A percentile compares a stretch with the other conserved stretches of the same genome.
These are phyloP conservation scores for Carex cristatella DNA, from an alignment of 176 grass and related monocot genomes.

Conservation along the genomic window DNA sequence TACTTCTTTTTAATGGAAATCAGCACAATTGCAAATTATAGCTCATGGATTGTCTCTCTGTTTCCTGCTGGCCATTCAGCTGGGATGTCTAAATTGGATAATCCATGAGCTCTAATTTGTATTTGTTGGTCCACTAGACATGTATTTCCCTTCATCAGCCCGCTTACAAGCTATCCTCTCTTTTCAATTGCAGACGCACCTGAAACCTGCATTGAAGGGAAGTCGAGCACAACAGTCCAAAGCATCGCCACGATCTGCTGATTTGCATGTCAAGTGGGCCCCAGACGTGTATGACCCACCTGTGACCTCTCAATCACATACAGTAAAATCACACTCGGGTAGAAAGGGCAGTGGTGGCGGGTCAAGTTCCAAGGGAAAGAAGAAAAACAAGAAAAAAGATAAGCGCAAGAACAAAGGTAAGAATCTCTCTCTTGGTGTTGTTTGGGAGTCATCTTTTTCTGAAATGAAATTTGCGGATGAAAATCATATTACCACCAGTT, in stretches of 20 bases:
- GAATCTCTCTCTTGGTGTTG: background rate
- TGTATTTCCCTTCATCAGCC: background rate
- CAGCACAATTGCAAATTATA: background rate
- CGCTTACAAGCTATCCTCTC: background rate
- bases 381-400: constrained; percentile 31
- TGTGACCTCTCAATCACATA: constrained; percentile 32
- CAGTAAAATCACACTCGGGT: constrained; percentile 13
- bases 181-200: background rate
- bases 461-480: constrained; percentile 10
- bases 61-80: background rate
- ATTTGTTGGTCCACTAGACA: too few species aligned
- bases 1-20: background rate
- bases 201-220: constrained; percentile 37
- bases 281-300: constrained; percentile 46
- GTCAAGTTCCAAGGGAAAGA: constrained; percentile 29
- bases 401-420: constrained; percentile 30
- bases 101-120: too few species aligned
- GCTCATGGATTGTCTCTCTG: background rate
- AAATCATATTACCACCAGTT: background rate
- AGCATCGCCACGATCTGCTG: background rate
- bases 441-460: background rate
- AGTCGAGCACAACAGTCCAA: constrained; percentile 21
- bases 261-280: constrained; percentile 37
- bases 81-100: background rate
- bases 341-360: background rate